Evolutionary conservation across 1,284 basidiomycete genomes (phyloP).

Genomic region (Pseudozyma pruni): DNA sequence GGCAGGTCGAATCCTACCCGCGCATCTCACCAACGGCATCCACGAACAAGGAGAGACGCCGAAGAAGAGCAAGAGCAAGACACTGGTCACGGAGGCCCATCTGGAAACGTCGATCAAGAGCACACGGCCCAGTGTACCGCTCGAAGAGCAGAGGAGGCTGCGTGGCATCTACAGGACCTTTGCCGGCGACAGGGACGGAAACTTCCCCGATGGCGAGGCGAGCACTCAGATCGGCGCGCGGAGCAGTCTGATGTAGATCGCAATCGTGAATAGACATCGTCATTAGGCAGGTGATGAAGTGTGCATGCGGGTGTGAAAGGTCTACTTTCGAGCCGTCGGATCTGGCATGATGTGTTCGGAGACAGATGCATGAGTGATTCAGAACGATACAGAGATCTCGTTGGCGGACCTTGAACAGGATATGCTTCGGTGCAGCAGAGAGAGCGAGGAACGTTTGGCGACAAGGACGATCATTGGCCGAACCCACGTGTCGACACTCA

Average conservation of each 20-base stretch:
- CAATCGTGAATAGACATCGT: background rate
- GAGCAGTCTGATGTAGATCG: constrained; percentile 60
- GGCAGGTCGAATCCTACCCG: constrained; percentile 5
- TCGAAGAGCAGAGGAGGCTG: constrained; percentile 55
- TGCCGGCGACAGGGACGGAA: constrained; percentile 60
- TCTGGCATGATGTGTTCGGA: too few species aligned
- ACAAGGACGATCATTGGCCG: too few species aligned
- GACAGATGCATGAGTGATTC: too few species aligned
- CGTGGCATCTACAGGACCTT: constrained; percentile 58
- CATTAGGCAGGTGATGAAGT: too few species aligned
- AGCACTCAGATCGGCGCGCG: constrained; percentile 59
- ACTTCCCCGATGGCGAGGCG: constrained; percentile 61
- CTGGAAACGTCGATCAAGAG: constrained; percentile 54
- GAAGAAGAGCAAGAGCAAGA: constrained; percentile 18
- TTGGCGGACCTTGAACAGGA: too few species aligned
- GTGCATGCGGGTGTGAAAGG: too few species aligned
- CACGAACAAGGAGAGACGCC: background rate
- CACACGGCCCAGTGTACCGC: constrained; percentile 63
- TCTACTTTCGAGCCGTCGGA: too few species aligned
- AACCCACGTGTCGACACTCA: too few species aligned
- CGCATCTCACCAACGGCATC: constrained; percentile 13
- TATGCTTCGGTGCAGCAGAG: too few species aligned
- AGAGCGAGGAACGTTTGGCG: too few species aligned
- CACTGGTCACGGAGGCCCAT: constrained; percentile 53
- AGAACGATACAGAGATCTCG: too few species aligned